Base-by-base conservation (phyloP, 169 alveolate species). In the Fabrea salina region DNA sequence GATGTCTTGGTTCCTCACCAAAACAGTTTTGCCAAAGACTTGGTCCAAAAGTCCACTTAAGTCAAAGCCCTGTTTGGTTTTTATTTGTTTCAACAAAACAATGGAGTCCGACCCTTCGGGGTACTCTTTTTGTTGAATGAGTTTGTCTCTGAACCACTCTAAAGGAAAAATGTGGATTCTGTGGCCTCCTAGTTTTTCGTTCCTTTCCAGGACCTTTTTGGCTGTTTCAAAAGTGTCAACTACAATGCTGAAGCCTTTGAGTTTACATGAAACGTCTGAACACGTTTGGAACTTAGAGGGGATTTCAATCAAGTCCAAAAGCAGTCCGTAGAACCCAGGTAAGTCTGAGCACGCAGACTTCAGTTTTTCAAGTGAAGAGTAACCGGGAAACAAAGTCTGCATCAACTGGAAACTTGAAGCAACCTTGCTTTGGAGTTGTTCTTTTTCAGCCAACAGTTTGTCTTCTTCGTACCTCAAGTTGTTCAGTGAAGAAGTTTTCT, bases 161-260 rank as follows among this genome's bases (percentile, higher is more conserved):
- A 88, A 71, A 37, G 92, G 92, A 37, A 64, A 82, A 67, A 89
- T 84, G 44, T 81, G 78, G 30, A 91, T 88, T n/a, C 83, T 89
- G 37, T 91, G 91, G n/a, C 95, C 95, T 59, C 86, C 86, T 30
- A 86, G 75, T 79, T 83, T 66, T 49, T 82, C 70, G 78, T 91
- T 91, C 30, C 84, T 79, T 25, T 83, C 88, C 27, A 91, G 57
- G 2, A 91, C 75, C 72, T 86, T 79, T 58, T 84, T 82, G 19
- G 95, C 92, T n/a, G 88, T 64, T 75, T 88, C 88, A 53, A 86
- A 67, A 19, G 79, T 72, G 50, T 88, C 95, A 27, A 64, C 90
- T 5, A 91, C 81, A 43, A 91, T 78, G 1, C 86, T 61, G 53
- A 86, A 88, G 44, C 84, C 68, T 66, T 88, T 83, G 39, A 84